Conservation (phyloP, 306 rosid genomes). For the Elaeagnus macrophylla region DNA sequence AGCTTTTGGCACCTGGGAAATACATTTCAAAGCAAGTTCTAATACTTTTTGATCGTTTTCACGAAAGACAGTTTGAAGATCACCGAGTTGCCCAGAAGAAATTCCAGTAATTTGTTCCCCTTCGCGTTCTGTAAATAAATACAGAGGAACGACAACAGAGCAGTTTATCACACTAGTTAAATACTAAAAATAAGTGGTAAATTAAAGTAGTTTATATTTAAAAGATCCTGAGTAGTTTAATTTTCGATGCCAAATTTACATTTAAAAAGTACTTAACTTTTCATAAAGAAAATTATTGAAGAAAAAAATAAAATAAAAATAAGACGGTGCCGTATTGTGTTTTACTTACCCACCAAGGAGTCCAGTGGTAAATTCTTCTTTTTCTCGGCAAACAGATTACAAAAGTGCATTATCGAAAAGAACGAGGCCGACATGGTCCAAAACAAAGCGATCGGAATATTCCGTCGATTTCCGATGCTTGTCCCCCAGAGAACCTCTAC, state of each 20-base stretch:
- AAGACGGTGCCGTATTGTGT: neutral
- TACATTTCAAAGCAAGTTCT: conserved; percentile 14
- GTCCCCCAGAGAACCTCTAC: conserved; percentile 28
- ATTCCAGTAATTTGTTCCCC: conserved; percentile 27
- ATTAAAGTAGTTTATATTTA: too few relatives aligned
- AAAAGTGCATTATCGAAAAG: conserved; percentile 25
- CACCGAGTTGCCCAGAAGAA: conserved; percentile 19
- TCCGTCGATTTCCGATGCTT: conserved; percentile 25
- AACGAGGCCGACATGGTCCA: conserved; percentile 43
- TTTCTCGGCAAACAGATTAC: conserved; percentile 22
- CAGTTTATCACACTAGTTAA: too few relatives aligned
- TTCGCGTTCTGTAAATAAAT: conserved; percentile 3
- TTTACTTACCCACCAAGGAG: conserved; percentile 1
- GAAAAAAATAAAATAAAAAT: neutral
- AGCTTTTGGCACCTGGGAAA: conserved; percentile 19
- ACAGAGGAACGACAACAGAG: neutral
- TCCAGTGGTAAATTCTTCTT: conserved; percentile 8
- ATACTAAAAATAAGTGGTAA: too few relatives aligned
- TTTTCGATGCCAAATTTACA: too few relatives aligned
- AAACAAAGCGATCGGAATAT: conserved; percentile 35
- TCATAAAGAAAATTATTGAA: too few relatives aligned
- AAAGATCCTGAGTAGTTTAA: too few relatives aligned
- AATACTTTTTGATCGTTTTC: conserved; percentile 2
- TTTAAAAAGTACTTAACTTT: too few relatives aligned
- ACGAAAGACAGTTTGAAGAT: conserved; percentile 8